phyloP scores from a whole-genome alignment of 495 filamentous ascomycete genomes.

The Apiosordaria backusii region DNA sequence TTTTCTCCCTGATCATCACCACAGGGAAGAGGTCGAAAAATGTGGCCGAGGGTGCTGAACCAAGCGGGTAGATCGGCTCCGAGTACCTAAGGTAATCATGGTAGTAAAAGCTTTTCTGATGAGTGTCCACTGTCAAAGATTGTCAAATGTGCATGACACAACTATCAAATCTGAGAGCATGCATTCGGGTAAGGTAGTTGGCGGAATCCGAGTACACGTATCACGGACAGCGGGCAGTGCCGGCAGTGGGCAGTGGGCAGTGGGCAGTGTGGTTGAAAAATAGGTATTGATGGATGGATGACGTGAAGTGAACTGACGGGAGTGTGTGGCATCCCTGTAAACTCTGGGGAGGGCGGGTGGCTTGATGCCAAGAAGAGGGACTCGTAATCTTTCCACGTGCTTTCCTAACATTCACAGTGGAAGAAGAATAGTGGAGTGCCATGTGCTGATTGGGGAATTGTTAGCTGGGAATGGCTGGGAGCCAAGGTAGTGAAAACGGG shows the following conservation, averaged over 20 bases:
- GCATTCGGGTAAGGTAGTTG: not conserved
- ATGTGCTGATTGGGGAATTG: not conserved
- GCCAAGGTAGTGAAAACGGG: too few species aligned
- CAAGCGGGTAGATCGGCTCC: not conserved
- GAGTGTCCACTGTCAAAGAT: not conserved
- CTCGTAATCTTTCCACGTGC: not conserved
- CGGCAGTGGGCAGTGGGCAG: too few species aligned
- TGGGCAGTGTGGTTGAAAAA: too few species aligned
- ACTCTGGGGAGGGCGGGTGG: not conserved
- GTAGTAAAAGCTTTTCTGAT: not conserved
- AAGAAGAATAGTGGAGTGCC: not conserved
- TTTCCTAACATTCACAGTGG: not conserved
- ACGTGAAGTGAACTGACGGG: not conserved
- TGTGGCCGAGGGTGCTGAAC: not conserved
- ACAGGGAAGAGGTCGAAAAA: not conserved
- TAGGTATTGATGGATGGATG: not conserved
- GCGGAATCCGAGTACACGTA: not conserved
- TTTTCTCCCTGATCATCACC: not conserved
- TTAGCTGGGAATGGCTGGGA: too few species aligned
- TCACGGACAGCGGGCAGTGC: too few species aligned
- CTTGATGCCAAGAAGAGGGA: not conserved
- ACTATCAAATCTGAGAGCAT: too few species aligned
- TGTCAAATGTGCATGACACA: too few species aligned
- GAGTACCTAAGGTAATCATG: too few species aligned
- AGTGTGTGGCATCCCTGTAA: not conserved